Percentiles rank a stretch among this genome's conserved stretches.
These are phyloP conservation scores for Phytophthora palmivora DNA, from an alignment of 352 stramenopile genomes.

Conservation along the genomic window DNA sequence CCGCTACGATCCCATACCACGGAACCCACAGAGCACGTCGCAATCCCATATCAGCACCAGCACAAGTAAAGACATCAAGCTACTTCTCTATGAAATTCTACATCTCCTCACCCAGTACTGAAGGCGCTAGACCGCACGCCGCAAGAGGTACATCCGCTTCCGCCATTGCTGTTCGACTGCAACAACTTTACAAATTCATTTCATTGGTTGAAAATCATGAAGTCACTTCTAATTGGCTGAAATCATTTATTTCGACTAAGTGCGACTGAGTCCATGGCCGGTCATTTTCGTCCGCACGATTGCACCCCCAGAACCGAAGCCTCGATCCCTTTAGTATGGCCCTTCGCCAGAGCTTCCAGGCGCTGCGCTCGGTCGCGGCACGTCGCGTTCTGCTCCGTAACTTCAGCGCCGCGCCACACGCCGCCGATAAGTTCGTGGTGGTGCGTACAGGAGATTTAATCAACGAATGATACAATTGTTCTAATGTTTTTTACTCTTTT, in stretches of 20 bases:
- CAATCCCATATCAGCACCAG: neutral
- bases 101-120: conserved; percentile 49
- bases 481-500: conserved; percentile 7
- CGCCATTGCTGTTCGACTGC: conserved; percentile 31
- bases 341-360: conserved; percentile 67
- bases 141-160: conserved; percentile 45
- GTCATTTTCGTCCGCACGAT: conserved; percentile 50
- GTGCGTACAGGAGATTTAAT: conserved; percentile 38
- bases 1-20: conserved; percentile 32
- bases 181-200: no score
- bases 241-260: conserved; percentile 17
- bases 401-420: conserved; percentile 63
- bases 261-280: conserved; percentile 28
- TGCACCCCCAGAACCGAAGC: conserved; percentile 41
- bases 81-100: neutral
- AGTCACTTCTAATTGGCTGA: no score
- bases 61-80: neutral
- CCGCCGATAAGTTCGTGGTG: conserved; percentile 82
- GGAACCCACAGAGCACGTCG: neutral
- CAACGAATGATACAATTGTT: neutral
- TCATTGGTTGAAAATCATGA: no score
- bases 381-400: conserved; percentile 45
- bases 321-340: conserved; percentile 44
- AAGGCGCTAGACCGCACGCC: conserved; percentile 66
- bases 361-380: conserved; percentile 48